Conservation (phyloP, 2,329 filamentous ascomycete genomes). For the Dothistroma pini region DNA sequence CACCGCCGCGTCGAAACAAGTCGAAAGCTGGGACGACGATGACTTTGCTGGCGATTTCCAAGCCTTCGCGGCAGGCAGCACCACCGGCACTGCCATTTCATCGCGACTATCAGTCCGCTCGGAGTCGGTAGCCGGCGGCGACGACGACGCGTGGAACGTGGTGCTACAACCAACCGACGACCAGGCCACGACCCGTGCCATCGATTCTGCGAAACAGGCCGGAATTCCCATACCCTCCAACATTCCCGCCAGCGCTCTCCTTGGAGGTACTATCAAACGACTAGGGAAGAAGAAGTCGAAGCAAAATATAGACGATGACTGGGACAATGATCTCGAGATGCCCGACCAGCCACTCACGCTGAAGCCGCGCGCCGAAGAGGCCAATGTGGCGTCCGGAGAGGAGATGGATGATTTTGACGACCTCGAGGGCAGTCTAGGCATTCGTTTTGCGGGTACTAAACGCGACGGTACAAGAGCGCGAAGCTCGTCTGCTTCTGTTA, state of each 20-base stretch:
- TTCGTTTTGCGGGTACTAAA: conserved; percentile 80
- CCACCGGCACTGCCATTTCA: conserved; percentile 66
- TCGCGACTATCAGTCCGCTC: conserved; percentile 80
- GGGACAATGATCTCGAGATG: conserved; percentile 50
- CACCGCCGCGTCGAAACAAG: conserved; percentile 47
- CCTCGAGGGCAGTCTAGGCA: conserved; percentile 92
- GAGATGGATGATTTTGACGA: conserved; percentile 75
- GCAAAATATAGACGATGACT: conserved; percentile 48
- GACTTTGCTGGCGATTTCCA: conserved; percentile 62
- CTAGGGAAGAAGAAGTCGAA: conserved; percentile 58
- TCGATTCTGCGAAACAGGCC: conserved; percentile 79
- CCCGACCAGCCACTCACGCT: conserved; percentile 41
- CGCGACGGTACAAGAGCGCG: conserved; percentile 69
- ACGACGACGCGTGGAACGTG: conserved; percentile 89
- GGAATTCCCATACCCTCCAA: conserved; percentile 88
- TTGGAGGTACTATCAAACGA: conserved; percentile 90
- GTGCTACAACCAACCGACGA: conserved; percentile 82
- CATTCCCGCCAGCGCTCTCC: conserved; percentile 80
- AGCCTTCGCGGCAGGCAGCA: conserved; percentile 48
- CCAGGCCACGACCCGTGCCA: conserved; percentile 75
- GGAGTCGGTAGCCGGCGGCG: conserved; percentile 65
- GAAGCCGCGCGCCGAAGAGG: conserved; percentile 35
- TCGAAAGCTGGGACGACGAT: conserved; percentile 64
- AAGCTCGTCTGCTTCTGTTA: conserved; percentile 80
- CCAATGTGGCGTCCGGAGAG: conserved; percentile 33